Percentiles rank a stretch among this genome's conserved stretches.
These are phyloP conservation scores for Petrea volubilis DNA, from an alignment of 257 asterid genomes.

Conservation along the genomic window DNA sequence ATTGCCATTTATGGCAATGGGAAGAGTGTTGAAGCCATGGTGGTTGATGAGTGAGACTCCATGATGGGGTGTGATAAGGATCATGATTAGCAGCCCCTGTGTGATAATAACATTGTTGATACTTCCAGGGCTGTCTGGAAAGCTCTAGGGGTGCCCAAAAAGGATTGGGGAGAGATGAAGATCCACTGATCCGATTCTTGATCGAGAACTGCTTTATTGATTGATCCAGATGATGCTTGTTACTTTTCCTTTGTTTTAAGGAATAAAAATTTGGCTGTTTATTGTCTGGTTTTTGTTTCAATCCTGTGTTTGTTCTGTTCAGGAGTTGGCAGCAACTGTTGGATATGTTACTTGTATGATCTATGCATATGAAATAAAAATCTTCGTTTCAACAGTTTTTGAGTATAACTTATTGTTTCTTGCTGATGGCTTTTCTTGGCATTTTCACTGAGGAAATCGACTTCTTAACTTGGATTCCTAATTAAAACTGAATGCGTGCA, in stretches of 20 bases:
- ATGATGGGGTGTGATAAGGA: slow-evolving; percentile 43
- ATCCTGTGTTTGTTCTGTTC: too few species aligned
- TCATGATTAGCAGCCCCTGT: slow-evolving; percentile 53
- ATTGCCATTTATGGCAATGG: slow-evolving; percentile 39
- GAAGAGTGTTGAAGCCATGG: slow-evolving; percentile 44
- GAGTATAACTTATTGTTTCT: too few species aligned
- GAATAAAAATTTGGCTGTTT: not conserved
- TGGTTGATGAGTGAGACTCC: slow-evolving; percentile 49
- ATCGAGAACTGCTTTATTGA: not conserved
- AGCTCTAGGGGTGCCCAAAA: slow-evolving; percentile 29
- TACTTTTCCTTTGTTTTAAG: not conserved
- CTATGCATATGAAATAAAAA: too few species aligned
- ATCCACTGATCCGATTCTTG: slow-evolving; percentile 21
- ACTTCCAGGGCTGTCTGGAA: slow-evolving; percentile 50
- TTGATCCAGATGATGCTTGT: not conserved
- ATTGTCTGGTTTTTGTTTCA: not conserved
- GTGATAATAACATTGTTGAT: slow-evolving; percentile 44
- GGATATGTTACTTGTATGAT: too few species aligned
- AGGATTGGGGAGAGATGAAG: slow-evolving; percentile 20
- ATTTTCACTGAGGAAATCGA: too few species aligned
- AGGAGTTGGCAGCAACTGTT: too few species aligned
- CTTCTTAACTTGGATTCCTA: too few species aligned
- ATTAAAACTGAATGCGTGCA: too few species aligned
- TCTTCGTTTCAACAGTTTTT: too few species aligned
- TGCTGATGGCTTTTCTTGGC: too few species aligned